These are phyloP conservation scores for Pezicula radicicola DNA, from an alignment of 2,329 filamentous ascomycete species.

Conservation along the genomic window DNA sequence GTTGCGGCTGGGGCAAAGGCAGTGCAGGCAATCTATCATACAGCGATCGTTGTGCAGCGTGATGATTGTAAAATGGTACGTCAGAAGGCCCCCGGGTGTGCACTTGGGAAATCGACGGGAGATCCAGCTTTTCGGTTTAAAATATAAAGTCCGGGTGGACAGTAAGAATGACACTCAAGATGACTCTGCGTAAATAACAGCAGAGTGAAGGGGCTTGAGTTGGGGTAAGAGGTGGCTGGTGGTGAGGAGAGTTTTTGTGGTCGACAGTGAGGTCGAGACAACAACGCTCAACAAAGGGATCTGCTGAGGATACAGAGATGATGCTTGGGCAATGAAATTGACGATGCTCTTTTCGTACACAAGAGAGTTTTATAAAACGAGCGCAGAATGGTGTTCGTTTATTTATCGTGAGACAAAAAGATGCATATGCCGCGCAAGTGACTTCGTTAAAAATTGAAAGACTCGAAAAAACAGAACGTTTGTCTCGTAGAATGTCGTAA, in stretches of 20 bases:
- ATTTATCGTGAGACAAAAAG: slow-evolving; percentile 22
- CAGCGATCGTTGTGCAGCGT: slow-evolving; percentile 60
- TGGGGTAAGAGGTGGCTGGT: background rate
- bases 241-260: slow-evolving; percentile 1
- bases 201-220: background rate
- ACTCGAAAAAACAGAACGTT: slow-evolving; percentile 32
- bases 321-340: slow-evolving; percentile 15
- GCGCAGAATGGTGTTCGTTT: slow-evolving; percentile 21
- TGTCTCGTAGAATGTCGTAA: slow-evolving; percentile 41
- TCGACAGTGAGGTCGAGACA: slow-evolving; percentile 2
- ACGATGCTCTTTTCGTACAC: slow-evolving; percentile 5
- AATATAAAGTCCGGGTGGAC: slow-evolving; percentile 27
- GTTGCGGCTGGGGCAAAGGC: slow-evolving; percentile 62
- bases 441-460: slow-evolving; percentile 24
- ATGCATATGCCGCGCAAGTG: slow-evolving; percentile 24
- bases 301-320: slow-evolving; percentile 9
- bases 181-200: background rate
- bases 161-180: slow-evolving; percentile 19
- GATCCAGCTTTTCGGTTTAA: slow-evolving; percentile 88
- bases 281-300: background rate
- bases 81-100: slow-evolving; percentile 76
- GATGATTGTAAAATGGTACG: slow-evolving; percentile 65
- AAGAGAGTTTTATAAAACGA: slow-evolving; percentile 18
- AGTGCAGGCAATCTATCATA: slow-evolving; percentile 74
- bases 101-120: slow-evolving; percentile 81